phyloP scores from a whole-genome alignment of 228 moss, liverwort and hornwort genomes.

The Sphagnum magellanicum region DNA sequence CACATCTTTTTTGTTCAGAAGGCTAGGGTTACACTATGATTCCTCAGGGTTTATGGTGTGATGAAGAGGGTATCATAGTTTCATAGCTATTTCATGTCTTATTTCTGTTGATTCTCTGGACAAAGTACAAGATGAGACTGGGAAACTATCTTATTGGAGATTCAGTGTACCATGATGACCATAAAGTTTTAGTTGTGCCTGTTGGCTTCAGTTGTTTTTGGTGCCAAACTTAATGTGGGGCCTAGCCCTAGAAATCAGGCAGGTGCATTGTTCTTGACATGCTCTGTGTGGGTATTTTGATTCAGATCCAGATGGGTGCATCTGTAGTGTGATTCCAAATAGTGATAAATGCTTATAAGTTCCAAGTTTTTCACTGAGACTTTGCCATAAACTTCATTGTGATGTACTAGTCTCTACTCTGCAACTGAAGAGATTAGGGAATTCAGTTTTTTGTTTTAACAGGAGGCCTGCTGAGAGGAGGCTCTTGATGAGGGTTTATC shows the following conservation, averaged over 20 bases:
- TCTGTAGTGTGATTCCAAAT: slow-evolving; percentile 43
- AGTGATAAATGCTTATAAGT: slow-evolving; percentile 35
- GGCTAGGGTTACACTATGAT: too few relatives aligned
- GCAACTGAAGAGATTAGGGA: too few relatives aligned
- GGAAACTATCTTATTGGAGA: too few relatives aligned
- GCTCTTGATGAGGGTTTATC: too few relatives aligned
- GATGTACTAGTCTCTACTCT: too few relatives aligned
- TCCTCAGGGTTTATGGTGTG: neutral
- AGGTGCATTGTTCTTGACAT: neutral
- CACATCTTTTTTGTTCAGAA: too few relatives aligned
- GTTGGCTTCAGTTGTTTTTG: too few relatives aligned
- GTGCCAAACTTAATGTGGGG: neutral
- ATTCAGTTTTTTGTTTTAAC: too few relatives aligned
- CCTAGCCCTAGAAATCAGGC: neutral
- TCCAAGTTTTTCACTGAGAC: neutral
- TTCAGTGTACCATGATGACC: too few relatives aligned
- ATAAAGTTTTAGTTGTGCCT: too few relatives aligned
- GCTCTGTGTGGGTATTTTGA: slow-evolving; percentile 5
- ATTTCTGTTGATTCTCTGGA: neutral
- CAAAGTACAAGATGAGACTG: neutral
- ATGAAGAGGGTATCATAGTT: neutral
- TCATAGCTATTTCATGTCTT: neutral
- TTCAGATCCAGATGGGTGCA: slow-evolving; percentile 70
- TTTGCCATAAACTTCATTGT: too few relatives aligned
- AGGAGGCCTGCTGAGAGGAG: too few relatives aligned